Evolutionary conservation across 2,329 filamentous ascomycete species (phyloP), one percentile per base, ranked within the genome.

Genomic region (Alternaria ventricosa): DNA sequence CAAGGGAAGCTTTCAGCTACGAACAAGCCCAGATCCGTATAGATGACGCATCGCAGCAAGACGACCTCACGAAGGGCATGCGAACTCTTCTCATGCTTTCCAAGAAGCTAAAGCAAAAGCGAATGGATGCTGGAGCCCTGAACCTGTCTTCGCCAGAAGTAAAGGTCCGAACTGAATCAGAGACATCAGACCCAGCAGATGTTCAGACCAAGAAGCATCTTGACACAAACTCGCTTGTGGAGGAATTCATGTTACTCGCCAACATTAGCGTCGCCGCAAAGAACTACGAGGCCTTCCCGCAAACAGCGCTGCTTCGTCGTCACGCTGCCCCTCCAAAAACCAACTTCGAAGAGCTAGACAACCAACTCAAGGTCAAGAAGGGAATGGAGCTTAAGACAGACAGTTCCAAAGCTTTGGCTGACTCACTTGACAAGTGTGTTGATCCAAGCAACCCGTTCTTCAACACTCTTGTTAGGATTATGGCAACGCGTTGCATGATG

Each of bases 401-500:
- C 68, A 96, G 92, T 50, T 97, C 94, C 10, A 93, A 93, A 76
- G 93, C 94, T n/a, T 87, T 99, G 13, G 96, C 96, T 55, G 93
- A 96, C 80, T 97, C 93, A 18, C 87, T 99, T 1, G 96, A 99
- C 80, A 84, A 82, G 33, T 99, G 96, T 78, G 86, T 91, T 51
- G 94, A 97, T 75, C 82, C 89, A 0, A 78, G 84, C 10, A 92
- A 98, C 73, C 93, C 95, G 27, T 99, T 97, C 84, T 98, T 99
- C 87, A 99, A 99, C 86, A 99, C 95, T 3, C 89, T 99, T 23
- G 91, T 99, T 71, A 93, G 96, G 78, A 97, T 99, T 82, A 92
- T 99, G 84, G 96, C 96, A 10, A 99, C 96, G 9, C 91, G 96
- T 22, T 99, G 96, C 87, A 99, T 99, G 96, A 97, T 97, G 86